These are phyloP conservation scores for Xylaria sp. DNA, from an alignment of 2,329 filamentous ascomycete species.

Conservation along the genomic window DNA sequence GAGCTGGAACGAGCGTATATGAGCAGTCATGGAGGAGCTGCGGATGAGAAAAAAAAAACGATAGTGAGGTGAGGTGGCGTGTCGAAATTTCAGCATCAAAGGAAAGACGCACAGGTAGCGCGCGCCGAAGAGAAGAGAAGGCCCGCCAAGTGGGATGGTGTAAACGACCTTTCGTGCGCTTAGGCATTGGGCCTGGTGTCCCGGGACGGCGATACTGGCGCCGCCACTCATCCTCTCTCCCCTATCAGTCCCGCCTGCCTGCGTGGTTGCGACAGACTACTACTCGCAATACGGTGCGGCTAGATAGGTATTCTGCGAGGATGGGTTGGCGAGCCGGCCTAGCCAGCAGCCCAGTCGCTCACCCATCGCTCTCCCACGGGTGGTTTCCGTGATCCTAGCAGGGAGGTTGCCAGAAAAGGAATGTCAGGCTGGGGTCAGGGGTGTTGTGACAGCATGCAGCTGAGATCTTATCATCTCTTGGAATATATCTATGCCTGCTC, in stretches of 20 bases:
- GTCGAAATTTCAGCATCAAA: neutral
- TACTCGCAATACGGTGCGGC: too few species aligned
- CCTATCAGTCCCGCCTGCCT: neutral
- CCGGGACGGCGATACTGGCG: neutral
- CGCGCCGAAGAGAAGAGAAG: neutral
- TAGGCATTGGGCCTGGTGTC: too few species aligned
- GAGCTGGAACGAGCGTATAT: conserved; percentile 11
- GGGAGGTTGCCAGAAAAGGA: conserved; percentile 3
- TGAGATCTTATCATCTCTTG: conserved; percentile 10
- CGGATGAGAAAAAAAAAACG: neutral
- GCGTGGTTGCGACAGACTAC: neutral
- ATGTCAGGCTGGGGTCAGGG: neutral
- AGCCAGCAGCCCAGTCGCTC: conserved; percentile 1
- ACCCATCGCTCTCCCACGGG: neutral
- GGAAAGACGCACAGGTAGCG: neutral
- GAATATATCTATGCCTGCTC: neutral
- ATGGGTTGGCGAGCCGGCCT: conserved; percentile 2
- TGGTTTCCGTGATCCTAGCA: conserved; percentile 5
- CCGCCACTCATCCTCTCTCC: neutral
- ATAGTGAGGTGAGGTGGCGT: conserved; percentile 8
- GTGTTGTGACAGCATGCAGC: neutral
- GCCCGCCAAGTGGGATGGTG: neutral
- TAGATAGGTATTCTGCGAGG: too few species aligned
- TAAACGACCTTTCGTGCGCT: neutral
- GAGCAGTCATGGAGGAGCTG: conserved; percentile 6